Percentiles rank a stretch among this genome's conserved stretches.
Conservation (phyloP, 139 green algal species). For the Tetradesmus obliquus region DNA sequence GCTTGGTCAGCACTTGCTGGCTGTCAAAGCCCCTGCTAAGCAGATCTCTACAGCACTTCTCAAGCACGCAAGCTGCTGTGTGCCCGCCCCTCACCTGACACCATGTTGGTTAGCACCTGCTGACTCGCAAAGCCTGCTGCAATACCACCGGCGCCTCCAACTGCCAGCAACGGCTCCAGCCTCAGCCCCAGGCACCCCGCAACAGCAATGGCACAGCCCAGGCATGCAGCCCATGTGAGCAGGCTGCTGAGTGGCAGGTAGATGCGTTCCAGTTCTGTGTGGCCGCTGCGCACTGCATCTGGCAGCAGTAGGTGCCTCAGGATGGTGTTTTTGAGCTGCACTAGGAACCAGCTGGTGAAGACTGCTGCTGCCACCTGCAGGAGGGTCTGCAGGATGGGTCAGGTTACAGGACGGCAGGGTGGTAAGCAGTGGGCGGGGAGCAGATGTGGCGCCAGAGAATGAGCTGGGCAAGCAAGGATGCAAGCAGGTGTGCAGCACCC, state of each 20-base stretch:
- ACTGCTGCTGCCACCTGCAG: neutral
- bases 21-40: neutral
- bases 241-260: constrained; percentile 41
- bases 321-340: constrained; percentile 28
- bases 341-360: constrained; percentile 25
- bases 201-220: constrained; percentile 11
- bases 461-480: too few species aligned
- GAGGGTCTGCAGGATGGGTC: neutral
- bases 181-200: constrained; percentile 31
- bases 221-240: constrained; percentile 45
- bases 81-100: constrained; percentile 18
- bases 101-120: constrained; percentile 53
- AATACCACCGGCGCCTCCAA: constrained; percentile 52
- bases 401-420: neutral
- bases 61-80: neutral
- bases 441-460: too few species aligned
- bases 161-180: constrained; percentile 50
- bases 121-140: constrained; percentile 55
- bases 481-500: too few species aligned
- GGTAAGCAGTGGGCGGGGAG: neutral
- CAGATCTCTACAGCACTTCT: neutral
- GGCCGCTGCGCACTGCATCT: constrained; percentile 8
- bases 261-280: constrained; percentile 23
- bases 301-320: neutral
- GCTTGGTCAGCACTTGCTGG: too few species aligned